Evolutionary conservation across 352 stramenopile genomes (phyloP).

Genomic region (Globisporangium parvum): DNA sequence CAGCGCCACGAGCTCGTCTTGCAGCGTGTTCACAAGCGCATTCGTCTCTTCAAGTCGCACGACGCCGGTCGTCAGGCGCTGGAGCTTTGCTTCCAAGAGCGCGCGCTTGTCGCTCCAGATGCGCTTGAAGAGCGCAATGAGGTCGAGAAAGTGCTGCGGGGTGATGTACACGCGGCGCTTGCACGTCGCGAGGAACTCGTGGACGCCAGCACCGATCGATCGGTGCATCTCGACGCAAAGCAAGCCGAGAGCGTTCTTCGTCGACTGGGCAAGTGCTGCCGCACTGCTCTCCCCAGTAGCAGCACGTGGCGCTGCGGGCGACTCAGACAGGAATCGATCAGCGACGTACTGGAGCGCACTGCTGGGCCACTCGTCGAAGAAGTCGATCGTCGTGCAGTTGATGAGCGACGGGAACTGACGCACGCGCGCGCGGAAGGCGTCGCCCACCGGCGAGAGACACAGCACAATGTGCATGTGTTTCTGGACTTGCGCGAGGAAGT

Average conservation of each 20-base stretch:
- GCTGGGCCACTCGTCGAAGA: conserved; percentile 90
- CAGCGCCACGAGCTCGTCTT: conserved; percentile 78
- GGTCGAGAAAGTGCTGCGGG: conserved; percentile 87
- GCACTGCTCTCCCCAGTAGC: neutral
- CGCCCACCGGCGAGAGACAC: conserved; percentile 80
- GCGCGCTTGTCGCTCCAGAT: conserved; percentile 60
- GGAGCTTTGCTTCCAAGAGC: conserved; percentile 34
- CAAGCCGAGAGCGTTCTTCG: conserved; percentile 23
- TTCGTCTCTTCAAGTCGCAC: conserved; percentile 76
- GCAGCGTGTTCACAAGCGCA: conserved; percentile 44
- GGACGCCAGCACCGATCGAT: conserved; percentile 16
- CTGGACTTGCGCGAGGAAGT: conserved; percentile 75
- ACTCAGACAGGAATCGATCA: conserved; percentile 42
- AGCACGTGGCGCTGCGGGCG: neutral
- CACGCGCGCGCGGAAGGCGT: conserved; percentile 78
- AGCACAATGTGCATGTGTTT: conserved; percentile 89
- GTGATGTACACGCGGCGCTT: conserved; percentile 54
- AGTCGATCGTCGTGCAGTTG: conserved; percentile 93
- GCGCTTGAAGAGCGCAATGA: conserved; percentile 83
- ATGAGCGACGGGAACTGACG: conserved; percentile 91
- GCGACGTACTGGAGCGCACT: conserved; percentile 82
- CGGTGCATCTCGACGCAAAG: conserved; percentile 59
- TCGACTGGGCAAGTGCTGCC: conserved; percentile 1
- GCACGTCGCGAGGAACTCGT: conserved; percentile 26
- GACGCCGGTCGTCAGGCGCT: conserved; percentile 51